phyloP scores from a whole-genome alignment of 768 basidiomycete species.

The Peribolospora baueri region DNA sequence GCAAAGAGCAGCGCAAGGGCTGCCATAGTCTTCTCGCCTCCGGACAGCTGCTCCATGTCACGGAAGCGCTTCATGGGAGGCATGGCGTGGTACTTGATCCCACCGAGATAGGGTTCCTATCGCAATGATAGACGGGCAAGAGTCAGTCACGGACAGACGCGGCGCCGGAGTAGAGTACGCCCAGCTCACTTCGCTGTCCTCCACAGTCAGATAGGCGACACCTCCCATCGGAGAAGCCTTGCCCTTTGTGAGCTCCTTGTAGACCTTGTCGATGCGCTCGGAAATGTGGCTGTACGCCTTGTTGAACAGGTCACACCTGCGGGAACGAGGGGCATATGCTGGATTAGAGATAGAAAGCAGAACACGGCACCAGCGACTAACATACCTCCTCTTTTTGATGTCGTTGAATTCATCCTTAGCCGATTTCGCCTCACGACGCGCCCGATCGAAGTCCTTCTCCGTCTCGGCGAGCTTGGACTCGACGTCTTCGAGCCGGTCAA shows the following conservation, averaged over 20 bases:
- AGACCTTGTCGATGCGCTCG: constrained; percentile 77
- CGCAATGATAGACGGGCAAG: background rate
- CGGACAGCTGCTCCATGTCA: constrained; percentile 96
- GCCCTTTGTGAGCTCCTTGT: constrained; percentile 92
- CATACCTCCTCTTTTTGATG: constrained; percentile 53
- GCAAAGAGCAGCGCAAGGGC: constrained; percentile 90
- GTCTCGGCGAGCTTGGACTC: constrained; percentile 61
- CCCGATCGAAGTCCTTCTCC: constrained; percentile 75
- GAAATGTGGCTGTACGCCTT: constrained; percentile 91
- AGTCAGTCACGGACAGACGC: background rate
- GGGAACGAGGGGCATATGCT: background rate
- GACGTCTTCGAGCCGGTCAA: constrained; percentile 39
- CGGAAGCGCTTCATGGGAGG: constrained; percentile 98
- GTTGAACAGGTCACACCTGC: constrained; percentile 64
- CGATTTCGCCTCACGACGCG: constrained; percentile 61
- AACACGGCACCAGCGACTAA: background rate
- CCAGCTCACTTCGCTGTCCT: constrained; percentile 62
- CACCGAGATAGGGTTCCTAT: constrained; percentile 58
- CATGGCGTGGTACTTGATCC: constrained; percentile 99
- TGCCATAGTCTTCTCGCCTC: constrained; percentile 95
- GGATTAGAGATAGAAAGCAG: background rate
- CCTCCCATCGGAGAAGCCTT: constrained; percentile 84
- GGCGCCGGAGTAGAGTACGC: background rate
- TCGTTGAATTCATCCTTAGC: constrained; percentile 86
- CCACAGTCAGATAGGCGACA: constrained; percentile 82